Percentiles rank a stretch among this genome's conserved stretches.
Conservation (phyloP, 208 protist species). For the Blastocrithidia nonstop region DNA sequence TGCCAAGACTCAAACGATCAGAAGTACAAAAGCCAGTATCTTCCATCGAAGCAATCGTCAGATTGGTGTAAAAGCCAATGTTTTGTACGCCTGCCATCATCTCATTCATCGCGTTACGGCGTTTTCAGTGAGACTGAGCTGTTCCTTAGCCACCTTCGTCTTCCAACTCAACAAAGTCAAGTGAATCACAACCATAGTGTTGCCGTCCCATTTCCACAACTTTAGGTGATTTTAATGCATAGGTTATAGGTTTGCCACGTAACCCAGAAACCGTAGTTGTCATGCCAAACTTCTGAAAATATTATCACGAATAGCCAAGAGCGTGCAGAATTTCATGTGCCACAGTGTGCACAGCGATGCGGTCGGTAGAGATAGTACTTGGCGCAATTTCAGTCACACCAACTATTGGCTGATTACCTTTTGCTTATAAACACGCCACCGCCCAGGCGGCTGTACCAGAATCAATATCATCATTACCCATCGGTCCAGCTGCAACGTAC, state of each 20-base stretch:
- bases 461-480: background rate
- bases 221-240: conserved; percentile 12
- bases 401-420: conserved; percentile 9
- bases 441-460: too few species aligned
- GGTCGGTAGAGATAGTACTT: conserved; percentile 7
- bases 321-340: conserved; percentile 78
- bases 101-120: conserved; percentile 64
- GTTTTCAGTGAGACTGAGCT: conserved; percentile 73
- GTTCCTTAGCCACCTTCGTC: conserved; percentile 28
- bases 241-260: conserved; percentile 14
- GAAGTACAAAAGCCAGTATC: conserved; percentile 54
- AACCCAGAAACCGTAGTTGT: conserved; percentile 2
- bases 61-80: conserved; percentile 25
- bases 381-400: conserved; percentile 38
- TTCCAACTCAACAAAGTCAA: conserved; percentile 63
- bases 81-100: conserved; percentile 38
- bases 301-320: conserved; percentile 36
- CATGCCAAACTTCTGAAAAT: conserved; percentile 8
- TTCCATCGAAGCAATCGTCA: conserved; percentile 74
- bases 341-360: conserved; percentile 8
- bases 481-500: conserved; percentile 36
- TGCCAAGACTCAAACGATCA: conserved; percentile 10
- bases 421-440: conserved; percentile 12
- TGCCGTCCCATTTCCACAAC: conserved; percentile 14
- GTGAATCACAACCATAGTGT: conserved; percentile 49